phyloP scores from a whole-genome alignment of 2,329 filamentous ascomycete species.

The Microsporum canis region DNA sequence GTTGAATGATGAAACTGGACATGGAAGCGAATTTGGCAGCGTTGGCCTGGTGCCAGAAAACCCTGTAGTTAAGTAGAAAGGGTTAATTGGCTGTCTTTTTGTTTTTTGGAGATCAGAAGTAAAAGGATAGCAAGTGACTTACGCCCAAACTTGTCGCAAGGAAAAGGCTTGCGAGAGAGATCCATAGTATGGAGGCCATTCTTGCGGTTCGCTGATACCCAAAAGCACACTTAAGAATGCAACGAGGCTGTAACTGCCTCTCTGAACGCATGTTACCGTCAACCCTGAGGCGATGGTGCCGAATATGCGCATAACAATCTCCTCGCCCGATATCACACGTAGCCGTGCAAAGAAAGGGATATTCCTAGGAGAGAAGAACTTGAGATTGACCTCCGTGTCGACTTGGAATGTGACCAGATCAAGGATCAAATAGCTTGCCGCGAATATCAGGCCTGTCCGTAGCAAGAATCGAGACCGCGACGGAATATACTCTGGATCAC shows the following conservation, averaged over 20 bases:
- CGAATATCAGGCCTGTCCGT: neutral
- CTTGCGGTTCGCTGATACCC: neutral
- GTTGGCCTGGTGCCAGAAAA: neutral
- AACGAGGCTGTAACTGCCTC: neutral
- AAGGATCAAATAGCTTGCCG: neutral
- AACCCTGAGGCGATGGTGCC: neutral
- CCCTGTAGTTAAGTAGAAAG: neutral
- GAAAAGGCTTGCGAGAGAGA: slow-evolving; percentile 8
- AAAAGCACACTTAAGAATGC: slow-evolving; percentile 4
- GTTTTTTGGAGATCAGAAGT: neutral
- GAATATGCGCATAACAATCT: neutral
- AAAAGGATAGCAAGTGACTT: neutral
- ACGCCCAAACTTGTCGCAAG: slow-evolving; percentile 10
- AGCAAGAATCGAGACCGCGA: neutral
- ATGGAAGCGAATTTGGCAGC: neutral
- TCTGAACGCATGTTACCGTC: neutral
- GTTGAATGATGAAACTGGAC: neutral
- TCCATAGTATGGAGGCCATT: slow-evolving; percentile 8
- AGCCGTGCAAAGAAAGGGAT: neutral
- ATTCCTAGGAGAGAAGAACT: neutral
- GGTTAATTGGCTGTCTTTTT: neutral
- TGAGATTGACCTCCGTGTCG: neutral
- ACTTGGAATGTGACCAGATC: neutral
- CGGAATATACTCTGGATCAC: neutral
- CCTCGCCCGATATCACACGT: neutral